Evolutionary conservation across 2,329 filamentous ascomycete genomes (phyloP).

Genomic region (Xylariaceae sp.): DNA sequence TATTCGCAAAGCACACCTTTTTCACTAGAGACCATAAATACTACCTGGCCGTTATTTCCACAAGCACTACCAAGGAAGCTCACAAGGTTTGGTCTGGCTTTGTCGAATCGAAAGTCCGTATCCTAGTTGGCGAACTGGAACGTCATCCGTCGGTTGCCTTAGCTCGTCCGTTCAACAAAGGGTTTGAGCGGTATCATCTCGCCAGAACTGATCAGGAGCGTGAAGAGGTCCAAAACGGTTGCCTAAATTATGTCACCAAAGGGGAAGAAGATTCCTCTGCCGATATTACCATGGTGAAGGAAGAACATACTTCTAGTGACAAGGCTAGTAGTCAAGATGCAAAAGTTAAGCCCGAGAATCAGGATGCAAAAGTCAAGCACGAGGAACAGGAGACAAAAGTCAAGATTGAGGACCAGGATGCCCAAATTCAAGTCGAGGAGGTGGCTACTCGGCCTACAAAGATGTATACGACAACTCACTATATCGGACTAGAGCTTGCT

Average conservation of each 20-base stretch:
- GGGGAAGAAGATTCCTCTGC: conserved; percentile 22
- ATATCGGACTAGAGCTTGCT: conserved; percentile 79
- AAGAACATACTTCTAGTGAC: conserved; percentile 22
- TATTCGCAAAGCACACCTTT: conserved; percentile 88
- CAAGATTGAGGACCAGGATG: conserved; percentile 3
- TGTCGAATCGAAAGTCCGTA: conserved; percentile 87
- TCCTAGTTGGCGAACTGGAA: conserved; percentile 80
- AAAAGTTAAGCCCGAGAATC: conserved; percentile 25
- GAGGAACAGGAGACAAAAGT: conserved; percentile 27
- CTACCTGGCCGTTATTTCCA: conserved; percentile 82
- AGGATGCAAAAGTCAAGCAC: conserved; percentile 37
- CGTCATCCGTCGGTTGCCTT: conserved; percentile 73
- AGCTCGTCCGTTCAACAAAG: conserved; percentile 89
- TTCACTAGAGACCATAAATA: conserved; percentile 94
- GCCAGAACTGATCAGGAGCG: conserved; percentile 54
- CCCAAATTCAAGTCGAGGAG: conserved; percentile 25
- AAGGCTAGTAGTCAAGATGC: conserved; percentile 5
- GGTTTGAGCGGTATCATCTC: conserved; percentile 76
- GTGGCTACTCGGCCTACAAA: conserved; percentile 32
- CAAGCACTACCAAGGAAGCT: conserved; percentile 76
- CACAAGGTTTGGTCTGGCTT: conserved; percentile 86
- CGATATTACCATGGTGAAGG: conserved; percentile 21
- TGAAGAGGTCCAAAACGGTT: conserved; percentile 52
- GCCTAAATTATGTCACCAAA: conserved; percentile 43
- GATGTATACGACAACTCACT: conserved; percentile 88